Evolutionary conservation across 2,329 filamentous ascomycete genomes (phyloP).

Genomic region (Colletotrichum chrysophilum): DNA sequence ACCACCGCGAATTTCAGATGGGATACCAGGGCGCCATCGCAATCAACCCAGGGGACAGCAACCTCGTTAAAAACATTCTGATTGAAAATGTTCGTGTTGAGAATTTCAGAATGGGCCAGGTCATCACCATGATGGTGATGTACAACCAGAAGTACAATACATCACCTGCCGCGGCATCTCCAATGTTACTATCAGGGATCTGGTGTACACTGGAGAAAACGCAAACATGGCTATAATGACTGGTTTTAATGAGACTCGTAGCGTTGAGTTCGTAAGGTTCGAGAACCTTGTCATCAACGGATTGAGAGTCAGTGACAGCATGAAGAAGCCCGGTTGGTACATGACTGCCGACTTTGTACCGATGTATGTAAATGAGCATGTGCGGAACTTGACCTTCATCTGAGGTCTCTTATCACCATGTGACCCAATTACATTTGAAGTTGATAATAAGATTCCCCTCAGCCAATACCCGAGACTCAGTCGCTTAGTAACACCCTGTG

Average conservation of each 20-base stretch:
- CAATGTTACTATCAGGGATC: constrained; percentile 31
- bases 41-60: constrained; percentile 34
- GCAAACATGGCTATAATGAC: constrained; percentile 25
- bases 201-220: constrained; percentile 18
- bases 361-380: constrained; percentile 25
- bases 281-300: constrained; percentile 28
- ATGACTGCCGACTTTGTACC: constrained; percentile 6
- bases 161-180: constrained; percentile 31
- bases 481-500: not conserved
- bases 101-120: constrained; percentile 29
- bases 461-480: rapidly evolving
- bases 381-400: constrained; percentile 14
- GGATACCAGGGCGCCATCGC: constrained; percentile 37
- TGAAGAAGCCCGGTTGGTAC: constrained; percentile 19
- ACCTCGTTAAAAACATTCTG: constrained; percentile 27
- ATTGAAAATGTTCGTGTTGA: constrained; percentile 33
- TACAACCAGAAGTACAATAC: constrained; percentile 35
- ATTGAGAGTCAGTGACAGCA: constrained; percentile 23
- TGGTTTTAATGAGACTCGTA: constrained; percentile 12
- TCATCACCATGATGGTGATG: constrained; percentile 35
- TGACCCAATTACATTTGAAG: not conserved
- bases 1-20: constrained; percentile 35
- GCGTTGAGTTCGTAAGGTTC: constrained; percentile 26
- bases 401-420: not conserved
- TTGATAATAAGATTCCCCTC: not conserved